phyloP scores from a whole-genome alignment of 192 early-diverging fungal species.

The Phycomyces nitens region DNA sequence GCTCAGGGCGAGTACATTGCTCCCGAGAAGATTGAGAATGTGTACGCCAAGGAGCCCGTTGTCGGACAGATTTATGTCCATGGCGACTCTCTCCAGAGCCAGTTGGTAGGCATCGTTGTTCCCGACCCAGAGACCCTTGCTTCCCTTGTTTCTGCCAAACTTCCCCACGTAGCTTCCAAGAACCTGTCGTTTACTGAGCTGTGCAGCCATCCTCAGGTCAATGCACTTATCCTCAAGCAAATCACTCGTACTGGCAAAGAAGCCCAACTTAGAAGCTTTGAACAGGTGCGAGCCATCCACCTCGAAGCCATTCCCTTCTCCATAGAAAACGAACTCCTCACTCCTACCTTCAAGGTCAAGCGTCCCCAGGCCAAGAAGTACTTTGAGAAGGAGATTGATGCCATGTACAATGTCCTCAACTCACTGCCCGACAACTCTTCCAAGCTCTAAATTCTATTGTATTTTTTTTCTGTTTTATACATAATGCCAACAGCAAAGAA shows the following conservation, averaged over 20 bases:
- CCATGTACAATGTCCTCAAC: slow-evolving; percentile 60
- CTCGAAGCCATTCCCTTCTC: slow-evolving; percentile 65
- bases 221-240: slow-evolving; percentile 44
- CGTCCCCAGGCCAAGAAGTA: slow-evolving; percentile 69
- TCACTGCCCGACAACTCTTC: slow-evolving; percentile 28
- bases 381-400: slow-evolving; percentile 61
- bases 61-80: slow-evolving; percentile 75
- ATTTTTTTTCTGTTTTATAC: background rate
- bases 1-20: slow-evolving; percentile 68
- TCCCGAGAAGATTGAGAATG: slow-evolving; percentile 82
- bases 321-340: slow-evolving; percentile 70
- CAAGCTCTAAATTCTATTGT: slow-evolving; percentile 39
- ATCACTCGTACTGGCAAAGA: slow-evolving; percentile 53
- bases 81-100: slow-evolving; percentile 73
- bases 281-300: slow-evolving; percentile 61
- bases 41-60: slow-evolving; percentile 52
- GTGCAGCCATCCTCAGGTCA: slow-evolving; percentile 52
- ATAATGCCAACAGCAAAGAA: background rate
- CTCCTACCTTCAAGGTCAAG: slow-evolving; percentile 86
- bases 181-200: slow-evolving; percentile 46
- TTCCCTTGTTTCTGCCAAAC: slow-evolving; percentile 42
- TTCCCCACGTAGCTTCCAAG: slow-evolving; percentile 35
- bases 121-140: slow-evolving; percentile 60
- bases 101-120: slow-evolving; percentile 72
- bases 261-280: slow-evolving; percentile 65